phyloP scores from a whole-genome alignment of 345 rosid genomes.

The Camelina neglecta region DNA sequence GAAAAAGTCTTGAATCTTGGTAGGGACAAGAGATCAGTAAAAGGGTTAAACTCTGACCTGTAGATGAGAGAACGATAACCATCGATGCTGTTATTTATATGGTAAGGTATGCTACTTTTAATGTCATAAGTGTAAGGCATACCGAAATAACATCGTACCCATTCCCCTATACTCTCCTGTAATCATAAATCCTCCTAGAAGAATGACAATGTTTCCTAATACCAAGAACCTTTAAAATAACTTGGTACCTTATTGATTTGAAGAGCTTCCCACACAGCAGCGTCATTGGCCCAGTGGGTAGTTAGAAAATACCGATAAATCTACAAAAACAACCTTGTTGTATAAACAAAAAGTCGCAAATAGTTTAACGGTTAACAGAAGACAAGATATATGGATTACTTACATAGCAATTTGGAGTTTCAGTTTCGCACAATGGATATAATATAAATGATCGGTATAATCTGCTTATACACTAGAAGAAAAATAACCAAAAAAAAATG shows the following conservation, averaged over 20 bases:
- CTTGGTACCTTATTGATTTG: slow-evolving; percentile 22
- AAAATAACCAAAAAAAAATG: not conserved
- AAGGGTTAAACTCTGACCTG: slow-evolving; percentile 27
- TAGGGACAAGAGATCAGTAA: not conserved
- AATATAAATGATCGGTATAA: not conserved
- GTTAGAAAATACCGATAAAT: slow-evolving; percentile 9
- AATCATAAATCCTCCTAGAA: not conserved
- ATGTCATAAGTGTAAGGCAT: slow-evolving; percentile 27
- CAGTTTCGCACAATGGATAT: not conserved
- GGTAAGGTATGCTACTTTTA: slow-evolving; percentile 34
- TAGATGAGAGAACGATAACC: slow-evolving; percentile 41
- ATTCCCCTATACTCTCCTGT: slow-evolving; percentile 31
- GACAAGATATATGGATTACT: slow-evolving; percentile 1
- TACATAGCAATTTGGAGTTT: slow-evolving; percentile 28
- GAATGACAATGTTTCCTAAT: not conserved
- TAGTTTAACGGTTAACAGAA: not conserved
- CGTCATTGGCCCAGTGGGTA: slow-evolving; percentile 31
- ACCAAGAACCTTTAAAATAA: not conserved
- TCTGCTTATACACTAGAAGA: slow-evolving; percentile 10
- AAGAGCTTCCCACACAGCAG: slow-evolving; percentile 25
- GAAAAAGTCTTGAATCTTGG: slow-evolving; percentile 8
- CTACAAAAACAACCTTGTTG: slow-evolving; percentile 12
- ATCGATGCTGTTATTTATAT: slow-evolving; percentile 33
- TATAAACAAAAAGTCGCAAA: not conserved
- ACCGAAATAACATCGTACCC: not conserved